phyloP scores from a whole-genome alignment of 1,139 yeast species.

The Magnusiomyces tetraspermus region DNA sequence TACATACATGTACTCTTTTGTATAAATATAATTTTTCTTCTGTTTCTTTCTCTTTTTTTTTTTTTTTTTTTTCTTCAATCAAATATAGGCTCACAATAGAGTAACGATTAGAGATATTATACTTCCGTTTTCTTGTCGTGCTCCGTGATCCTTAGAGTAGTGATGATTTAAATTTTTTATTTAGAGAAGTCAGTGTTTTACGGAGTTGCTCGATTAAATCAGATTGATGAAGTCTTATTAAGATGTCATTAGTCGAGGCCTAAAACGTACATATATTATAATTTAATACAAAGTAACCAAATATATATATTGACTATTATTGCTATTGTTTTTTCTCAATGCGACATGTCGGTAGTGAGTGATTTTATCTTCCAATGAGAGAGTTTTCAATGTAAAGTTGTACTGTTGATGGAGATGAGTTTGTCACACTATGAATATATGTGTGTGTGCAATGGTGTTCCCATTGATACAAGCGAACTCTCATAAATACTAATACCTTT shows the following conservation, averaged over 20 bases:
- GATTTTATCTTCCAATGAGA: no score
- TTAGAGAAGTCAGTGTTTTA: not conserved
- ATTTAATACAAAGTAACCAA: no score
- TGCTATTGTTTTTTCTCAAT: not conserved
- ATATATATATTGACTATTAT: no score
- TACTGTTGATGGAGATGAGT: no score
- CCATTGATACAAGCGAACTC: no score
- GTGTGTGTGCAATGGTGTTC: no score
- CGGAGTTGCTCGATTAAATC: conserved; percentile 1
- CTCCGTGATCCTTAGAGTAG: conserved; percentile 2
- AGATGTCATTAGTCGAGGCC: not conserved
- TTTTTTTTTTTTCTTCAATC: not conserved
- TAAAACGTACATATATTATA: not conserved
- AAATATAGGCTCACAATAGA: conserved; percentile 1
- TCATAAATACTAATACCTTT: no score
- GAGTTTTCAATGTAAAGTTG: no score
- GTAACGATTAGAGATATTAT: not conserved
- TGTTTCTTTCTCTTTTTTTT: not conserved
- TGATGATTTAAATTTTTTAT: not conserved
- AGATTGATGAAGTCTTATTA: not conserved
- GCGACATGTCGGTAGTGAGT: no score
- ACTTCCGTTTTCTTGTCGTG: conserved; percentile 2
- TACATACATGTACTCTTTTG: no score
- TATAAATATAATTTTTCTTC: no score
- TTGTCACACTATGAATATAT: no score